Conservation (phyloP, 1,284 basidiomycete genomes). For the Bjerkandera adusta region DNA sequence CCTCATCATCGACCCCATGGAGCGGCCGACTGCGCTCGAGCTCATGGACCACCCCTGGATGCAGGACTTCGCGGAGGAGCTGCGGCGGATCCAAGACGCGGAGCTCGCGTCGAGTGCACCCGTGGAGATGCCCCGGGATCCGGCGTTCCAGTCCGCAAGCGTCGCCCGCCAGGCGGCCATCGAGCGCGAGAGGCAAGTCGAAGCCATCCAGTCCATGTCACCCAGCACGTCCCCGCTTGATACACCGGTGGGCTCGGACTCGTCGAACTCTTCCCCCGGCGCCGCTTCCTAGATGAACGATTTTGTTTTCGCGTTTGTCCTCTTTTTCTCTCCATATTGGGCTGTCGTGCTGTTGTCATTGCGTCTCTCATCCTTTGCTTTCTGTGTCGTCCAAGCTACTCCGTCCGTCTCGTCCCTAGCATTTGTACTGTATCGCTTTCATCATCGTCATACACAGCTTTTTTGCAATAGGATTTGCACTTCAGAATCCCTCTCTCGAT, state of each 20-base stretch:
- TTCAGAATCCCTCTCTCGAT: too few species aligned
- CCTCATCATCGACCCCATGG: slow-evolving; percentile 84
- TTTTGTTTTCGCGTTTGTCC: too few species aligned
- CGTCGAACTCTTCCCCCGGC: slow-evolving; percentile 48
- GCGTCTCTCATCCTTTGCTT: too few species aligned
- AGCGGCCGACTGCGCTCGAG: slow-evolving; percentile 84
- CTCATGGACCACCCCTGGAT: slow-evolving; percentile 93
- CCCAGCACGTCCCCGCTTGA: slow-evolving; percentile 31
- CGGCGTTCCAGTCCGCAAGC: slow-evolving; percentile 47
- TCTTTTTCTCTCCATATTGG: too few species aligned
- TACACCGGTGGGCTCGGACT: slow-evolving; percentile 21
- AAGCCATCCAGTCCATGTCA: slow-evolving; percentile 40
- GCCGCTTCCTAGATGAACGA: too few species aligned
- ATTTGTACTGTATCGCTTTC: too few species aligned
- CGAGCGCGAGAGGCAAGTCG: slow-evolving; percentile 59
- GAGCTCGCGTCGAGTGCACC: slow-evolving; percentile 54
- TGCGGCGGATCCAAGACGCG: slow-evolving; percentile 56
- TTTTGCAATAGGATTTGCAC: too few species aligned
- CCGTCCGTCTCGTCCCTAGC: too few species aligned
- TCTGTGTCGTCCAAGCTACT: too few species aligned
- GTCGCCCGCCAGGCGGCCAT: slow-evolving; percentile 56
- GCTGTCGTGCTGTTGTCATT: too few species aligned
- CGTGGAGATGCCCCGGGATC: slow-evolving; percentile 43
- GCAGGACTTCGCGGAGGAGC: slow-evolving; percentile 69
- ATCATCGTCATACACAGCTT: too few species aligned